Percentiles rank a stretch among this genome's conserved stretches.
These are phyloP conservation scores for Phytophthora quininea DNA, from an alignment of 352 stramenopile genomes.

Conservation along the genomic window DNA sequence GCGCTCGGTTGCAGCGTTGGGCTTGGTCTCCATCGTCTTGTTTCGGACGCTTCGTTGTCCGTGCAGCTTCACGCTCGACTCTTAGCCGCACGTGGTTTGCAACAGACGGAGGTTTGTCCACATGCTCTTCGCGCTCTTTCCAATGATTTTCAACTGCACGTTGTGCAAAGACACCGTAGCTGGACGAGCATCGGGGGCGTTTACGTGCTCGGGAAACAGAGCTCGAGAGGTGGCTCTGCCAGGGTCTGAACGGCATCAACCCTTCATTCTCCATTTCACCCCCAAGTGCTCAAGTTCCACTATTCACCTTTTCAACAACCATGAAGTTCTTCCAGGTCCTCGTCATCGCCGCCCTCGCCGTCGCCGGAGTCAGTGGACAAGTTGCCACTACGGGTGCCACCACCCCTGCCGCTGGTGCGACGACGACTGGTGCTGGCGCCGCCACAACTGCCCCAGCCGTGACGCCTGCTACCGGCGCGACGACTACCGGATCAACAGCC, in stretches of 20 bases:
- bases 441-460: neutral
- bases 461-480: neutral
- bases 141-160: slow-evolving; percentile 3
- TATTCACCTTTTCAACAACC: slow-evolving; percentile 1
- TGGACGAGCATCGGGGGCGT: neutral
- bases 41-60: too few relatives aligned
- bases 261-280: slow-evolving; percentile 26
- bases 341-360: slow-evolving; percentile 31
- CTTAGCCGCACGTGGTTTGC: slow-evolving; percentile 14
- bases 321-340: slow-evolving; percentile 46
- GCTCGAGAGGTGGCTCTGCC: slow-evolving; percentile 6
- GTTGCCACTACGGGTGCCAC: slow-evolving; percentile 15
- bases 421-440: neutral
- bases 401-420: neutral
- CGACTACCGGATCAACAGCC: neutral
- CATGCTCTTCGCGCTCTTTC: slow-evolving; percentile 12
- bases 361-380: slow-evolving; percentile 33
- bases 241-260: neutral
- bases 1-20: neutral
- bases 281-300: slow-evolving; percentile 29
- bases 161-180: slow-evolving; percentile 1
- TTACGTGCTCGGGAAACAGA: slow-evolving; percentile 8
- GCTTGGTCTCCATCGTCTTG: too few relatives aligned
- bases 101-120: slow-evolving; percentile 19
- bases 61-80: too few relatives aligned